A percentile compares a stretch with the other conserved stretches of the same genome.
These are phyloP conservation scores for Russula vinacea DNA, from an alignment of 768 basidiomycete genomes.

Conservation along the genomic window DNA sequence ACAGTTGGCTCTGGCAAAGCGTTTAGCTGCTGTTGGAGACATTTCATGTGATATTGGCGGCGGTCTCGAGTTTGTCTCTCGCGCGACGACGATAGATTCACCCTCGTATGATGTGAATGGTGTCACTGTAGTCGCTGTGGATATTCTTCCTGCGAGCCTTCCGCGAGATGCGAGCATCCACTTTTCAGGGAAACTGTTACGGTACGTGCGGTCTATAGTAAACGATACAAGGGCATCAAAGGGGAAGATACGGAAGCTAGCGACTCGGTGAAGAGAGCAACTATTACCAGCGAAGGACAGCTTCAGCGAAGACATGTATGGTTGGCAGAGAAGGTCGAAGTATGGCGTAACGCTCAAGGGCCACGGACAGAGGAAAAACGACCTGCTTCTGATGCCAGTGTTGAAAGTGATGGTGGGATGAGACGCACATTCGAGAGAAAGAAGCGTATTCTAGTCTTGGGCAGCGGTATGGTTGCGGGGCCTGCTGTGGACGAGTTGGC, in stretches of 20 bases:
- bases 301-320: constrained; percentile 54
- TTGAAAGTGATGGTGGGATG: background rate
- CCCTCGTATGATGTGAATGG: constrained; percentile 68
- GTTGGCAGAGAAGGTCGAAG: constrained; percentile 53
- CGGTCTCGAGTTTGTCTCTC: constrained; percentile 77
- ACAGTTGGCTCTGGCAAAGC: constrained; percentile 47
- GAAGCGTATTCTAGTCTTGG: constrained; percentile 75
- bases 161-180: constrained; percentile 77
- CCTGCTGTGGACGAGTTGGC: constrained; percentile 79
- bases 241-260: constrained; percentile 35
- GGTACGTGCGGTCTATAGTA: constrained; percentile 64
- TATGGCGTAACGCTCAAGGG: constrained; percentile 37
- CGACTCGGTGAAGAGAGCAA: constrained; percentile 62
- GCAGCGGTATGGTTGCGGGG: constrained; percentile 94
- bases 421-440: constrained; percentile 35
- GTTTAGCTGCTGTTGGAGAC: constrained; percentile 76
- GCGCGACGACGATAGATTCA: constrained; percentile 70
- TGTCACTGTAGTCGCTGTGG: constrained; percentile 83
- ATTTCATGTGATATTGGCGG: constrained; percentile 92
- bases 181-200: constrained; percentile 64
- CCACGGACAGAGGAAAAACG: background rate
- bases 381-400: background rate
- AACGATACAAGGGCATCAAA: constrained; percentile 37
- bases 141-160: constrained; percentile 84
- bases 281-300: constrained; percentile 58